phyloP scores from a whole-genome alignment of 1,284 basidiomycete genomes.

The Cryptococcus depauperatus region DNA sequence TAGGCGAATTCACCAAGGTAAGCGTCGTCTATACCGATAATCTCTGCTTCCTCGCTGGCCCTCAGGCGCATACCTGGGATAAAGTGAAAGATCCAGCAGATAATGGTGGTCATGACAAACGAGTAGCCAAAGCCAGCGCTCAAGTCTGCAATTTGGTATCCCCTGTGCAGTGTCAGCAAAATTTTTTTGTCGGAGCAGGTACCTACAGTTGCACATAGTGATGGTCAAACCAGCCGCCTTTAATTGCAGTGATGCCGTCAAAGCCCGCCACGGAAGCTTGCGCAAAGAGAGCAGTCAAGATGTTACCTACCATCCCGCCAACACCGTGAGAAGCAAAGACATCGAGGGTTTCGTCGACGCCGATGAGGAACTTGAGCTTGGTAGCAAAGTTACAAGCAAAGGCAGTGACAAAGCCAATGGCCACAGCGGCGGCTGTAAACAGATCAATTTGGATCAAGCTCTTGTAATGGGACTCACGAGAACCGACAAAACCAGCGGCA shows the following conservation, averaged over 20 bases:
- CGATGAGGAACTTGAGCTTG: conserved; percentile 61
- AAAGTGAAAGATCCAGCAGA: conserved; percentile 87
- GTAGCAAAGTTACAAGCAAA: conserved; percentile 88
- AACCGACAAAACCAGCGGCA: conserved; percentile 46
- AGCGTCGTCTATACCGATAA: conserved; percentile 85
- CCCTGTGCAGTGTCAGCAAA: too few species aligned
- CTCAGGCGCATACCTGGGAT: conserved; percentile 79
- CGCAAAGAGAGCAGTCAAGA: conserved; percentile 72
- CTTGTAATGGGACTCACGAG: too few species aligned
- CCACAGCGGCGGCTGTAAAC: conserved; percentile 65
- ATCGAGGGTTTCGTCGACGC: conserved; percentile 62
- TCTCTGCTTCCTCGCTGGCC: conserved; percentile 71
- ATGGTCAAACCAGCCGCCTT: conserved; percentile 86
- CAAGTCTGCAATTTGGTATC: conserved; percentile 71
- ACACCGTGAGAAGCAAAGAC: conserved; percentile 84
- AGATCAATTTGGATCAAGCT: too few species aligned
- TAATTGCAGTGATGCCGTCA: conserved; percentile 66
- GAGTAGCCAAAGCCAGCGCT: conserved; percentile 63
- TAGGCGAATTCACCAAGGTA: conserved; percentile 94
- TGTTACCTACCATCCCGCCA: conserved; percentile 70
- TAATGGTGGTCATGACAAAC: conserved; percentile 74
- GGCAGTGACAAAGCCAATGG: conserved; percentile 77
- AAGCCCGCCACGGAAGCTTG: conserved; percentile 73
- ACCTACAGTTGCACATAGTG: conserved; percentile 49
- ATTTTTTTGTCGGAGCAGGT: too few species aligned